phyloP scores from a whole-genome alignment of 176 grass and related monocot species.

The Hyparrhenia diplandra region DNA sequence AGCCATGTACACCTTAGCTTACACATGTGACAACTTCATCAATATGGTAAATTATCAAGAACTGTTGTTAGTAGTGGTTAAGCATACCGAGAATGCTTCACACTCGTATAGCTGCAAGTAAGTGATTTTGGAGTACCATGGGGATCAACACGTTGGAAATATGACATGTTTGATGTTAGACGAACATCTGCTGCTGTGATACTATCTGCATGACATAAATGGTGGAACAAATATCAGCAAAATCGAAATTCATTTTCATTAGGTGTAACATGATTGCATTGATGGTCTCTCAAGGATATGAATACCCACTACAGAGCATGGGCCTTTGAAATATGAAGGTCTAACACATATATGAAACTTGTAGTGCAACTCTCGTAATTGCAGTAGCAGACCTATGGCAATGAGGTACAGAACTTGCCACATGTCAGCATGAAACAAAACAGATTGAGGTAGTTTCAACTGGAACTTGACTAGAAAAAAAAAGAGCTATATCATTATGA shows the following conservation, averaged over 20 bases:
- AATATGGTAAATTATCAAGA: not conserved
- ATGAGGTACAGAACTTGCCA: not conserved
- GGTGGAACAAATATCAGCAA: not conserved
- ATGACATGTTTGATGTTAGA: slow-evolving; percentile 41
- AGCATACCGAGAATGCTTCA: slow-evolving; percentile 56
- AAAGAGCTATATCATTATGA: not conserved
- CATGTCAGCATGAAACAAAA: not conserved
- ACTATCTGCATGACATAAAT: slow-evolving; percentile 37
- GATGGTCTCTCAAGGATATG: not conserved
- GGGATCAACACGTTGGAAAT: slow-evolving; percentile 28
- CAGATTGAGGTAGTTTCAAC: not conserved
- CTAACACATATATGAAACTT: not conserved
- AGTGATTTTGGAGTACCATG: slow-evolving; percentile 40
- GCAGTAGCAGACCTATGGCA: not conserved
- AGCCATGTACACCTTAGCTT: not conserved
- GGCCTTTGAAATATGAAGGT: not conserved
- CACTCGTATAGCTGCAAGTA: slow-evolving; percentile 52
- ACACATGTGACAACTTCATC: not conserved
- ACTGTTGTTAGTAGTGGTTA: not conserved
- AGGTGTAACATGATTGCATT: not conserved
- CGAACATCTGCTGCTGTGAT: slow-evolving; percentile 48
- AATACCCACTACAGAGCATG: not conserved
- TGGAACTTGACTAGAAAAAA: not conserved
- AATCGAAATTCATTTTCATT: not conserved
- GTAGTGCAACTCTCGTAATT: not conserved